Base-by-base conservation (phyloP, 2,329 filamentous ascomycete genomes). In the Aureobasidium zeae region DNA sequence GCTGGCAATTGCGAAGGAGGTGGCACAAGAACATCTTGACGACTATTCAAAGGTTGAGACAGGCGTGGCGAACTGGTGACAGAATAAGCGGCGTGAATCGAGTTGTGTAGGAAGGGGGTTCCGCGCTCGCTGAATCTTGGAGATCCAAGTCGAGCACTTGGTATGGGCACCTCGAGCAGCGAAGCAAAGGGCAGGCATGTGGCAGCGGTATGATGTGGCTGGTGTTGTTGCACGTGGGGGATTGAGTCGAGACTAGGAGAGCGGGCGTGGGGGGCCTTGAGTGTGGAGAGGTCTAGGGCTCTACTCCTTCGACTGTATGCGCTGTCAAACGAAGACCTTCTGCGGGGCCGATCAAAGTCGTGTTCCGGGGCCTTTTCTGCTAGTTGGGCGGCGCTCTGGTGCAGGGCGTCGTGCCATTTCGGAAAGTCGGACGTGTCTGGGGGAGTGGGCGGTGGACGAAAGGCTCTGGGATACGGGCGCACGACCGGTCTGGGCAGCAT, bases 141-240 rank as follows among this genome's bases (percentile, higher is more conserved):
- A 1, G 81, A 83, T 10, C 87, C 88, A 46, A 95, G 69, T 51
- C 81, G 80, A 71, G 88, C 93, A 45, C 84, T 81, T 25, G 88
- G 87, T 38, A 94, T 94, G 16, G 79, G 72, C 31, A 89, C 74
- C 52, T 87, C 76, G 38, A 93, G 68, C 25, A 78, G 74, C 12
- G 45, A 31, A 13, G 26, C 30, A 43, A 43, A 43, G n/a, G n/a
- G n/a, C 22, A 43, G 7, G 15, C 29, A 26, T 12, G 35, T 31
- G 2, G 38, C 31, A n/a, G 45, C 22, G 15, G 13, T 22, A 2
- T 29, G 12, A 4, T 21, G 21, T 11, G 39, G 11, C 2, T 17
- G 7, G 10, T 5, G 8, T 30, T 34, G 30, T 3, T 12, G 3
- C 17, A 15, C 29, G 25, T 21, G 26, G 9, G 39, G 30, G 2